Evolutionary conservation across 2,329 filamentous ascomycete genomes (phyloP).

Genomic region (Xylariaceae sp.): DNA sequence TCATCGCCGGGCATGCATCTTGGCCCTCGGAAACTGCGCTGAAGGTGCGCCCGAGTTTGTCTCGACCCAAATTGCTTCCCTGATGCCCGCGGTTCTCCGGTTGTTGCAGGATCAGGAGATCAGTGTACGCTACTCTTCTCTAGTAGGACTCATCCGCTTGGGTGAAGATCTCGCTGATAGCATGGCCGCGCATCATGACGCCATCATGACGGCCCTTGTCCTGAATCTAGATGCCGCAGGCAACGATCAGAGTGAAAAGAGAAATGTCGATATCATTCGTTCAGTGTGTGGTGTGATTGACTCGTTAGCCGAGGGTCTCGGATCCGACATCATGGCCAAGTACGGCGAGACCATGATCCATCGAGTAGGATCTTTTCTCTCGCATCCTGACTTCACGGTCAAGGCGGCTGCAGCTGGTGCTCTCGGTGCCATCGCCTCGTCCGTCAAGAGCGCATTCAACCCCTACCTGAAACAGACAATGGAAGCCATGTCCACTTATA

Average conservation of each 20-base stretch:
- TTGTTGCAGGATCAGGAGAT: constrained; percentile 84
- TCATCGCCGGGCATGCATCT: constrained; percentile 86
- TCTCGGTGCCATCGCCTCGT: constrained; percentile 86
- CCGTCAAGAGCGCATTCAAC: constrained; percentile 80
- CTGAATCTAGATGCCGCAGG: constrained; percentile 87
- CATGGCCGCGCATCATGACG: constrained; percentile 82
- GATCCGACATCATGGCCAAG: constrained; percentile 77
- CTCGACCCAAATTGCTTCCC: constrained; percentile 84
- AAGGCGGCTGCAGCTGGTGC: constrained; percentile 90
- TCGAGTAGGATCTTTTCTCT: constrained; percentile 82
- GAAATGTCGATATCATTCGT: constrained; percentile 84
- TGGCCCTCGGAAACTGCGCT: constrained; percentile 90
- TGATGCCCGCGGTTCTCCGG: constrained; percentile 83
- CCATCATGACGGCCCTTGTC: constrained; percentile 81
- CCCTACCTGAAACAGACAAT: constrained; percentile 94
- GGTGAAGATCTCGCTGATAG: constrained; percentile 94
- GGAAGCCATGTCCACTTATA: constrained; percentile 83
- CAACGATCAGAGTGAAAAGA: constrained; percentile 70
- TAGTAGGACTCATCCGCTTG: constrained; percentile 86
- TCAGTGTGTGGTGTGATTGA: constrained; percentile 90
- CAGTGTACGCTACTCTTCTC: constrained; percentile 83
- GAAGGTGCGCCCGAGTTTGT: constrained; percentile 98
- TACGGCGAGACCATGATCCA: constrained; percentile 85
- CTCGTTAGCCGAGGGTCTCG: constrained; percentile 84
- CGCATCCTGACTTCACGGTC: constrained; percentile 84